Conservation (phyloP, 352 stramenopile genomes). For the Pythium chondricola region DNA sequence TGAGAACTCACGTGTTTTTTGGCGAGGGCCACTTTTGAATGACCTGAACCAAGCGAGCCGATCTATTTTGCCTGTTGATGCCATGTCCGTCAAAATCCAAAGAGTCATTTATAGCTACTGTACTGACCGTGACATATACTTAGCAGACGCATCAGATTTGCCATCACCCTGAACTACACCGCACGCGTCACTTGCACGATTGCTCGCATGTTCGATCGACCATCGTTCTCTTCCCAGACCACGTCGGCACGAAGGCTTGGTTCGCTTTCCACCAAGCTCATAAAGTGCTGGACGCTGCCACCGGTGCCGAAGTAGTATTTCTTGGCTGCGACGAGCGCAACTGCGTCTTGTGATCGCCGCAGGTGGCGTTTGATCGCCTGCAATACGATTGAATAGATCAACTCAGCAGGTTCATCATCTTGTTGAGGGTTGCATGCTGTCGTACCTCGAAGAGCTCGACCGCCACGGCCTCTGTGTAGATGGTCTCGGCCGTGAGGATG, state of each 20-base stretch:
- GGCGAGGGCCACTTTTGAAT: too few relatives aligned
- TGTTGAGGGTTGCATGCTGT: too few relatives aligned
- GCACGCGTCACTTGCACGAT: slow-evolving; percentile 55
- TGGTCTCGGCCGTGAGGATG: slow-evolving; percentile 79
- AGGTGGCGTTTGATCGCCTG: slow-evolving; percentile 79
- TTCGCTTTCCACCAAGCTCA: slow-evolving; percentile 43
- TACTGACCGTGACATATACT: too few relatives aligned
- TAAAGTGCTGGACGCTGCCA: slow-evolving; percentile 84
- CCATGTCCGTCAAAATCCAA: too few relatives aligned
- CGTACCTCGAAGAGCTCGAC: slow-evolving; percentile 61
- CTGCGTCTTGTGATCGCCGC: slow-evolving; percentile 25
- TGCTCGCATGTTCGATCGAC: slow-evolving; percentile 73
- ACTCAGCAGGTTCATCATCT: too few relatives aligned
- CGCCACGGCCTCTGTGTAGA: slow-evolving; percentile 78
- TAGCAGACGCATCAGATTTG: too few relatives aligned
- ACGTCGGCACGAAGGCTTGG: slow-evolving; percentile 40
- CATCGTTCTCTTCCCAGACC: slow-evolving; percentile 69
- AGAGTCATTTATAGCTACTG: too few relatives aligned
- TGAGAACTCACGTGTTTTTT: too few relatives aligned
- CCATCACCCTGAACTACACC: background rate
- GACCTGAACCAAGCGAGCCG: too few relatives aligned
- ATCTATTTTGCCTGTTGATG: too few relatives aligned
- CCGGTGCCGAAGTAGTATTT: slow-evolving; percentile 87
- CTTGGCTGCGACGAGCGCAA: slow-evolving; percentile 73
- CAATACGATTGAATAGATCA: background rate